Evolutionary conservation across 1,139 yeast species (phyloP).

Genomic region (Sugiyamaella pinicola): DNA sequence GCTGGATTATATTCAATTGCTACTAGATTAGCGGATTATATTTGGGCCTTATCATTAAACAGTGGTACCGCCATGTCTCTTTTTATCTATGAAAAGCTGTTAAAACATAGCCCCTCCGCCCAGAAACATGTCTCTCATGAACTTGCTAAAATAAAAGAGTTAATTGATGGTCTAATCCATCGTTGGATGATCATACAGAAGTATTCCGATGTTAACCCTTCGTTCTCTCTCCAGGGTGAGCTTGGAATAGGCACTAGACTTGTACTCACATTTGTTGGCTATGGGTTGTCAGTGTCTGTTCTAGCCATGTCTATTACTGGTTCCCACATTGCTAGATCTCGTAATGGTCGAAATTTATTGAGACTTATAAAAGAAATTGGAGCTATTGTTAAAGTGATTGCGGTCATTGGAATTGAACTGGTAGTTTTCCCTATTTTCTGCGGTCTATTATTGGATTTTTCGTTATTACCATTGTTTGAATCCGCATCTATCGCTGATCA

Average conservation of each 20-base stretch:
- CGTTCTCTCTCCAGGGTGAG: background rate
- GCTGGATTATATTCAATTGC: background rate
- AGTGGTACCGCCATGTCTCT: background rate
- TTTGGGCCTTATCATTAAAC: background rate
- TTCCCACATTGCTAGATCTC: constrained; percentile 3
- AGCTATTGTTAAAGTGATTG: constrained; percentile 70
- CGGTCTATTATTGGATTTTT: constrained; percentile 75
- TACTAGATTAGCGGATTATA: background rate
- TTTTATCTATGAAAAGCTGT: background rate
- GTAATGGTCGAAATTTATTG: constrained; percentile 8
- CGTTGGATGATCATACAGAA: background rate
- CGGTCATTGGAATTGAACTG: constrained; percentile 76
- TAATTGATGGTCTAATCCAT: background rate
- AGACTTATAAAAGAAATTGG: constrained; percentile 42
- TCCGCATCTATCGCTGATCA: constrained; percentile 25
- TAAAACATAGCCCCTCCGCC: background rate
- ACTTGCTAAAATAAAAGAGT: background rate
- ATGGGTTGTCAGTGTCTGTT: background rate
- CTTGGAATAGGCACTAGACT: constrained; percentile 7
- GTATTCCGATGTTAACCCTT: background rate
- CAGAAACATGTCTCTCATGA: background rate
- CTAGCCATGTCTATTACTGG: background rate
- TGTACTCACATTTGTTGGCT: constrained; percentile 6
- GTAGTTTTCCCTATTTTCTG: constrained; percentile 84
- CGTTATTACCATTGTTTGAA: constrained; percentile 47